Percentiles rank a stretch among this genome's conserved stretches.
Conservation (phyloP, 2,329 filamentous ascomycete species). For the Colletotrichum siamense region DNA sequence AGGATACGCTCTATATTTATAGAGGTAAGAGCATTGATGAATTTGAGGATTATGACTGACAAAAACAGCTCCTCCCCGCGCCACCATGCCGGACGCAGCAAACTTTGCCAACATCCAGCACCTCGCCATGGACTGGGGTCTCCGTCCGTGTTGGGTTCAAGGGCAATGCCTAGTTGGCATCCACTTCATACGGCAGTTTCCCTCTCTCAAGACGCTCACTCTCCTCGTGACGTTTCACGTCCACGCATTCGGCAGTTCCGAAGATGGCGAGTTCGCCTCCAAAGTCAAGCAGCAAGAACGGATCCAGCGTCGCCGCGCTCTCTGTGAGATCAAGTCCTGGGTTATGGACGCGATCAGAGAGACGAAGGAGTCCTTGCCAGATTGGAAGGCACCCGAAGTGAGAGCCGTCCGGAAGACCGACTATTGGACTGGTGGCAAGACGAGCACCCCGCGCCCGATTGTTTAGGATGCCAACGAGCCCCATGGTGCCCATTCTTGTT, state of each 20-base stretch:
- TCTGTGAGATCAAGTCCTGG: not conserved
- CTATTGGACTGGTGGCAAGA: not conserved
- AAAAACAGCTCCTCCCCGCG: not conserved
- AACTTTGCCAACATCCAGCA: not conserved
- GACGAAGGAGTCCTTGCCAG: not conserved
- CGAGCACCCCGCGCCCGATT: not conserved
- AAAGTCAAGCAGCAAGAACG: not conserved
- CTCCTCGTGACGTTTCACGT: constrained; percentile 5
- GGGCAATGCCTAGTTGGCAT: not conserved
- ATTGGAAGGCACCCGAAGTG: not conserved
- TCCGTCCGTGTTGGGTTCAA: constrained; percentile 8
- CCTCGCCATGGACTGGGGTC: constrained; percentile 21
- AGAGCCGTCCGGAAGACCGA: constrained; percentile 2
- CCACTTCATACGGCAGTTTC: constrained; percentile 1
- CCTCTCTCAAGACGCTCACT: not conserved
- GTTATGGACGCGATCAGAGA: not conserved
- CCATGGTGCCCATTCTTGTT: not conserved
- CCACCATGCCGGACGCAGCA: not conserved
- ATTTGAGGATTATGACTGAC: not conserved
- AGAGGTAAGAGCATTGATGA: not conserved
- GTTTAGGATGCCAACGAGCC: not conserved
- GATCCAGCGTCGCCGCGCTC: not conserved
- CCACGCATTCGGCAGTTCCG: not conserved
- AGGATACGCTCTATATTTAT: constrained; percentile 2
- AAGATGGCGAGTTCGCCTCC: not conserved